Conservation (phyloP, 176 grass and related monocot species). For the Pharus latifolius region DNA sequence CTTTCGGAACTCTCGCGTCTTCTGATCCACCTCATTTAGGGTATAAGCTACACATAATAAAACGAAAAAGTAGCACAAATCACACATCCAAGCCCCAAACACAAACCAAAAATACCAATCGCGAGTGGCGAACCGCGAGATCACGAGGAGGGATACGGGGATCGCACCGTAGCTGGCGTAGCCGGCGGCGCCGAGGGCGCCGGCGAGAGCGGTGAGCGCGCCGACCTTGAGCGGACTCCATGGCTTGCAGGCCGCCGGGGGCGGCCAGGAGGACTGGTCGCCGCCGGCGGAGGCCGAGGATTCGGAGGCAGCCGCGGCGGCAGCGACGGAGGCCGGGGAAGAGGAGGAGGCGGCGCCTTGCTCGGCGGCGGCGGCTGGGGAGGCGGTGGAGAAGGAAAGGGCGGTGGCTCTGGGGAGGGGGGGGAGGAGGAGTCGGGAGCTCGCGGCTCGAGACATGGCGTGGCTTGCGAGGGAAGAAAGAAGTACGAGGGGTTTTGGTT, state of each 20-base stretch:
- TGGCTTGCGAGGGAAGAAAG: slow-evolving; percentile 13
- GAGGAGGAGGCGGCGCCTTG: slow-evolving; percentile 4
- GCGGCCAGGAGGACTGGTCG: not conserved
- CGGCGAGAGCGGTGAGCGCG: slow-evolving; percentile 38
- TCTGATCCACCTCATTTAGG: slow-evolving; percentile 40
- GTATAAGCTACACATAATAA: slow-evolving; percentile 43
- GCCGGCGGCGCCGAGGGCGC: slow-evolving; percentile 35
- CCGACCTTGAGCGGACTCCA: slow-evolving; percentile 59
- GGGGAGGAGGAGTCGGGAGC: slow-evolving; percentile 33
- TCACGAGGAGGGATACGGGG: not conserved
- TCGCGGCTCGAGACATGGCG: slow-evolving; percentile 27
- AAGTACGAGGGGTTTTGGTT: slow-evolving; percentile 7
- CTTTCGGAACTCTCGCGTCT: slow-evolving; percentile 45
- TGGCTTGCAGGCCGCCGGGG: slow-evolving; percentile 12
- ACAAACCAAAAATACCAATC: not conserved
- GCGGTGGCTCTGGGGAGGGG: not conserved
- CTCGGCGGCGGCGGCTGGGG: not conserved
- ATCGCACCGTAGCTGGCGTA: slow-evolving; percentile 58
- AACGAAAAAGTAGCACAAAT: slow-evolving; percentile 6
- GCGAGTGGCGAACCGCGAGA: not conserved
- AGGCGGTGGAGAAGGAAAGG: not conserved
- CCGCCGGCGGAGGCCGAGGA: not conserved
- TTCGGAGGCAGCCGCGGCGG: not conserved
- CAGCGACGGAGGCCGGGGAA: not conserved
- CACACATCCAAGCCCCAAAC: not conserved